Evolutionary conservation across 306 rosid genomes (phyloP).

Genomic region (Citrullus mucosospermus): DNA sequence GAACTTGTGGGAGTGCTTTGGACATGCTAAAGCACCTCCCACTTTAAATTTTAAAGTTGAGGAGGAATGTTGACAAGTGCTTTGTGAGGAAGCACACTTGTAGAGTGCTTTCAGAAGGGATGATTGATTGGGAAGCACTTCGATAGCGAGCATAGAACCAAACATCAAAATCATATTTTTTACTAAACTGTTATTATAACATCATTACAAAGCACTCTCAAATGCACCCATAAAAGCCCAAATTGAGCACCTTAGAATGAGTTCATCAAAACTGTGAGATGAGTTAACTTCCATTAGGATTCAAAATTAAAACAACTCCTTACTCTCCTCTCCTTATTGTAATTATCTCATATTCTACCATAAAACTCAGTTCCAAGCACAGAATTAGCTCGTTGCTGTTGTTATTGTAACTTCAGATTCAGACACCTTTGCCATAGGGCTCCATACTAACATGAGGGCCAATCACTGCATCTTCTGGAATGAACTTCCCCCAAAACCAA

Average conservation of each 20-base stretch:
- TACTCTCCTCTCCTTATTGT: not conserved
- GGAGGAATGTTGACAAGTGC: not conserved
- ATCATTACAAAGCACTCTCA: not conserved
- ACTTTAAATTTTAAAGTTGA: not conserved
- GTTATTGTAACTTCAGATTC: not conserved
- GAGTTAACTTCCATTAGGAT: not conserved
- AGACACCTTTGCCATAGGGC: not conserved
- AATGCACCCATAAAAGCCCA: not conserved
- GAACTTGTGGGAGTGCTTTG: not conserved
- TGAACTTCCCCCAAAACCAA: conserved; percentile 38
- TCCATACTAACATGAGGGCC: conserved; percentile 9
- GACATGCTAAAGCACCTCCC: not conserved
- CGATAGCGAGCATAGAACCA: not conserved
- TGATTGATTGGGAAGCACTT: not conserved
- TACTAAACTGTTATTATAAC: not conserved
- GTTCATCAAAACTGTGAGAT: not conserved
- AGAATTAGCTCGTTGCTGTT: not conserved
- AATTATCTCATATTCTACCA: not conserved
- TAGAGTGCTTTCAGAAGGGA: not conserved
- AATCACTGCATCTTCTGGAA: conserved; percentile 16
- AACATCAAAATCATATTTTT: not conserved
- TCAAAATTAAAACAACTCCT: not conserved
- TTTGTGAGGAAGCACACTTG: not conserved
- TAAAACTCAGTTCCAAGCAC: not conserved
- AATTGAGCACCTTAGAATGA: not conserved